Evolutionary conservation across 129 eudicot species (phyloP).

Genomic region (Flaveria sonorensis): DNA sequence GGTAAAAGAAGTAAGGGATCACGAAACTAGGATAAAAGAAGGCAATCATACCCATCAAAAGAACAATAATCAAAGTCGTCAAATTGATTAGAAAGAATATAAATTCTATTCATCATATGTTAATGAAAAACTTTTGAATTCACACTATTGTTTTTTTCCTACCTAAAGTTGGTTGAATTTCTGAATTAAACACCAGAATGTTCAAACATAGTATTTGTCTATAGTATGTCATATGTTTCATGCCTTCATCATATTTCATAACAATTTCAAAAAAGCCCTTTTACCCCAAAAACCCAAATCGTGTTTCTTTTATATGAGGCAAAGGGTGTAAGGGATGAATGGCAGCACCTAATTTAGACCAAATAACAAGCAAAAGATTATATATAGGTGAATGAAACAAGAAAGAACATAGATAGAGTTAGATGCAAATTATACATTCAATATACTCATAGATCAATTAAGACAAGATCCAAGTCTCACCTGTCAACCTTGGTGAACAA

Average conservation of each 20-base stretch:
- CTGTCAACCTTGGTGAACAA: slow-evolving; percentile 58
- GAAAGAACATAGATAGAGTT: not conserved
- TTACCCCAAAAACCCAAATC: slow-evolving; percentile 7
- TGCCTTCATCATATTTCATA: not conserved
- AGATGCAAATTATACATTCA: not conserved
- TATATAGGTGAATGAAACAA: not conserved
- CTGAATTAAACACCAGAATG: not conserved
- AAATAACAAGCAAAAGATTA: not conserved
- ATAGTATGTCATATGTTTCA: not conserved
- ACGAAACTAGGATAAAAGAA: not conserved
- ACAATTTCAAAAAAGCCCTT: not conserved
- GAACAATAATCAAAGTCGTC: not conserved
- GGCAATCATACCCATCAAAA: slow-evolving; percentile 18
- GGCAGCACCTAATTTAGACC: not conserved
- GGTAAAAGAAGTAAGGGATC: not conserved
- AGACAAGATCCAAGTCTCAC: slow-evolving; percentile 40
- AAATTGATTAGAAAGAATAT: not conserved
- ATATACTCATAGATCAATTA: slow-evolving; percentile 5
- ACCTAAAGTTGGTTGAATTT: not conserved
- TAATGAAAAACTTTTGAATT: slow-evolving; percentile 9
- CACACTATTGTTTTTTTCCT: not conserved
- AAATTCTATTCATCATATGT: not conserved
- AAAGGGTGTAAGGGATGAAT: not conserved
- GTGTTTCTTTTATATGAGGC: not conserved
- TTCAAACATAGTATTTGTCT: not conserved